Percentiles rank a stretch among this genome's conserved stretches.
Conservation (phyloP, 1,139 yeast genomes). For the Suhomyces bribrorum region DNA sequence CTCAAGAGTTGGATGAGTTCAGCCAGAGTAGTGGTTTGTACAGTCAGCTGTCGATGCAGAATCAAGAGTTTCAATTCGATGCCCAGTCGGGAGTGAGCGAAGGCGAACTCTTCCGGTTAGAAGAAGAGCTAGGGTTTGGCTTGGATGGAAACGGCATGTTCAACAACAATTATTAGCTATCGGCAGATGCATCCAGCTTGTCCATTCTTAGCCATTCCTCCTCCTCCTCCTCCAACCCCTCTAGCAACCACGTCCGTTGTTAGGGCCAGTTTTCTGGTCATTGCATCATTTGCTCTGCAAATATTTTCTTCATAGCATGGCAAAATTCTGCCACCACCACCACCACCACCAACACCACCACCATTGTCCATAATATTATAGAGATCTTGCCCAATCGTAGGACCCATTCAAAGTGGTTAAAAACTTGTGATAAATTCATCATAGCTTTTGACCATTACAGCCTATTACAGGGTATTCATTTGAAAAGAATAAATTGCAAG, state of each 20-base stretch:
- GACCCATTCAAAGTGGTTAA: too few species aligned
- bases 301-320: not conserved
- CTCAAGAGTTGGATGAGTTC: constrained; percentile 49
- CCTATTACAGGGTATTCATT: too few species aligned
- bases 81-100: constrained; percentile 12
- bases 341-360: not conserved
- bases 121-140: constrained; percentile 51
- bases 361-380: not conserved
- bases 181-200: too few species aligned
- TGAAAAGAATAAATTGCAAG: too few species aligned
- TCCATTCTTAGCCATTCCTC: not conserved
- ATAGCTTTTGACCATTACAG: too few species aligned
- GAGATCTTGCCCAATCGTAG: too few species aligned
- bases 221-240: not conserved
- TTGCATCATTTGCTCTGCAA: not conserved
- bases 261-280: not conserved
- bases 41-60: constrained; percentile 15
- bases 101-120: constrained; percentile 39
- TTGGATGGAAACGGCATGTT: constrained; percentile 41
- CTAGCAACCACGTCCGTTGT: not conserved
- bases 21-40: constrained; percentile 19
- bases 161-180: constrained; percentile 17
- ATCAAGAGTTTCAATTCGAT: constrained; percentile 12
- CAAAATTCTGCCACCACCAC: not conserved
- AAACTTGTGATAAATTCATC: too few species aligned